A percentile compares a stretch with the other conserved stretches of the same genome.
Conservation (phyloP, 768 basidiomycete genomes). For the Imleria badia region DNA sequence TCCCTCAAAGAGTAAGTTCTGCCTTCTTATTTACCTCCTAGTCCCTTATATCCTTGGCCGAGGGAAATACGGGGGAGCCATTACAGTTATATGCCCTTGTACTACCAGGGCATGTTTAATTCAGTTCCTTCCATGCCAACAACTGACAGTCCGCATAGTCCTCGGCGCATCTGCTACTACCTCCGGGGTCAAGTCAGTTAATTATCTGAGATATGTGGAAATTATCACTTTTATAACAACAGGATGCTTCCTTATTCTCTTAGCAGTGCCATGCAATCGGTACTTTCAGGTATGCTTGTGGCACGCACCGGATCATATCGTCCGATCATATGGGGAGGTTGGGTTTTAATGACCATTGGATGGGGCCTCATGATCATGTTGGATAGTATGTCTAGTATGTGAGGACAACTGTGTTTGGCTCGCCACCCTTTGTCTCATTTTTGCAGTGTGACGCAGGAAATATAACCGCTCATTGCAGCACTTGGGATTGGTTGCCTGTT, state of each 20-base stretch:
- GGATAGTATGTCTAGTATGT: slow-evolving; percentile 33
- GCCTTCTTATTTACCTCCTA: neutral
- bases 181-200: slow-evolving; percentile 31
- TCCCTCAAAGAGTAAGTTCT: slow-evolving; percentile 31
- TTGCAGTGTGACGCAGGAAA: slow-evolving; percentile 31
- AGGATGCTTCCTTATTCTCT: slow-evolving; percentile 40
- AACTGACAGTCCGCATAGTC: slow-evolving; percentile 13
- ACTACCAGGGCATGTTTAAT: slow-evolving; percentile 34
- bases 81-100: slow-evolving; percentile 41
- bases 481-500: slow-evolving; percentile 37
- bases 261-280: slow-evolving; percentile 16
- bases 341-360: slow-evolving; percentile 33
- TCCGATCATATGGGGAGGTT: slow-evolving; percentile 31
- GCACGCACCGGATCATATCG: slow-evolving; percentile 30
- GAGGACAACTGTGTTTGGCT: neutral
- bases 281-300: slow-evolving; percentile 26
- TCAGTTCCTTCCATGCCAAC: neutral
- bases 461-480: slow-evolving; percentile 34
- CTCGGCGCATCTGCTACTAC: slow-evolving; percentile 38
- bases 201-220: too few species aligned
- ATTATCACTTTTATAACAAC: neutral
- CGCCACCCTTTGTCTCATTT: neutral
- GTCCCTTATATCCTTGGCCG: slow-evolving; percentile 24
- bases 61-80: slow-evolving; percentile 38
- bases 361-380: slow-evolving; percentile 39